Conservation (phyloP, 2,329 filamentous ascomycete species). For the Paecilomyces sp. region DNA sequence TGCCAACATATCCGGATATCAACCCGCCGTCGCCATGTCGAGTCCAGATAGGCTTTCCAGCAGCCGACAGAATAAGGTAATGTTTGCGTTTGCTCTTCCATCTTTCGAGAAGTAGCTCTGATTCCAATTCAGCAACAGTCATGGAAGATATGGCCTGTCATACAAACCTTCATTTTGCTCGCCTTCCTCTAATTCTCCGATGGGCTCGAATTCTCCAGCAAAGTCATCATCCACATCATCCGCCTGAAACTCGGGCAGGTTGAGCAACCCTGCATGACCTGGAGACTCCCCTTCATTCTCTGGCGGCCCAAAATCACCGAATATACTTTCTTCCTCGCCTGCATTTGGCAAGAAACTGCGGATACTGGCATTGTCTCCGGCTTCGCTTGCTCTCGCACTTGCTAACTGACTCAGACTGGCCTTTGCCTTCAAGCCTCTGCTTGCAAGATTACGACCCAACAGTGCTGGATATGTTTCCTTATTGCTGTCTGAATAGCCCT, state of each 20-base stretch:
- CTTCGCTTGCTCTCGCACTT: constrained; percentile 43
- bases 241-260: constrained; percentile 26
- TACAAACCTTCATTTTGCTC: constrained; percentile 50
- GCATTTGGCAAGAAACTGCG: constrained; percentile 46
- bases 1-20: constrained; percentile 88
- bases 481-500: constrained; percentile 64
- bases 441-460: constrained; percentile 21
- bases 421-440: constrained; percentile 22
- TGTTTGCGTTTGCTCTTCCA: constrained; percentile 96
- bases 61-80: constrained; percentile 91
- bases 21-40: constrained; percentile 84
- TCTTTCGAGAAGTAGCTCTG: constrained; percentile 50
- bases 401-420: constrained; percentile 35
- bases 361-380: constrained; percentile 44
- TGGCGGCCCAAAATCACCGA: constrained; percentile 60
- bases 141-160: not conserved
- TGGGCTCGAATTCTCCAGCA: constrained; percentile 64
- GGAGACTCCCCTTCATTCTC: constrained; percentile 31
- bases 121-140: constrained; percentile 1
- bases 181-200: constrained; percentile 53
- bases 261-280: constrained; percentile 24
- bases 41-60: constrained; percentile 95
- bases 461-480: constrained; percentile 55
- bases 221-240: constrained; percentile 61
- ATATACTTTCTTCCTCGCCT: constrained; percentile 73